Evolutionary conservation across 768 basidiomycete species (phyloP).

Genomic region (Strobilomyces echinocephalus): DNA sequence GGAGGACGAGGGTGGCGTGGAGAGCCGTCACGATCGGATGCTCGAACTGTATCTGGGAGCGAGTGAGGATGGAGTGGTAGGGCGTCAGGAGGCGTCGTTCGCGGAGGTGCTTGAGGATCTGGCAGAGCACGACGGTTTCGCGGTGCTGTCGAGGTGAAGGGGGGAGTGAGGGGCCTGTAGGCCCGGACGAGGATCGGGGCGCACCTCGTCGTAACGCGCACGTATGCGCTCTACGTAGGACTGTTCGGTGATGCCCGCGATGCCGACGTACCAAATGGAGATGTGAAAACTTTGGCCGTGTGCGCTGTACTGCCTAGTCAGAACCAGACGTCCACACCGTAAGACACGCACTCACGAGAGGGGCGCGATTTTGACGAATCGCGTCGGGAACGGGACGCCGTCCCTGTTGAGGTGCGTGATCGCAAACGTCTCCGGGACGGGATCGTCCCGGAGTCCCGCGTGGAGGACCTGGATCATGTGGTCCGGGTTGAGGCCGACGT

Average conservation of each 20-base stretch:
- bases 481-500: slow-evolving; percentile 58
- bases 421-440: slow-evolving; percentile 57
- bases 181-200: slow-evolving; percentile 7
- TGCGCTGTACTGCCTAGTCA: slow-evolving; percentile 39
- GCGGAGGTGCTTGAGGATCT: slow-evolving; percentile 54
- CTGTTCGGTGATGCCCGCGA: slow-evolving; percentile 57
- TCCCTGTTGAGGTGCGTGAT: slow-evolving; percentile 51
- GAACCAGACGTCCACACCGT: not conserved
- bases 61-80: slow-evolving; percentile 32
- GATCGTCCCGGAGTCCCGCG: slow-evolving; percentile 61
- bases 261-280: slow-evolving; percentile 71
- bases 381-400: slow-evolving; percentile 57
- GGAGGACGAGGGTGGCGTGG: slow-evolving; percentile 58
- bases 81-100: slow-evolving; percentile 68
- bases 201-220: slow-evolving; percentile 58
- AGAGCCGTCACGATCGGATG: slow-evolving; percentile 67
- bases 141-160: slow-evolving; percentile 43
- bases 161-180: too few species aligned
- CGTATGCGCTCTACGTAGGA: slow-evolving; percentile 52
- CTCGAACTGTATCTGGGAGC: slow-evolving; percentile 38
- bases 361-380: slow-evolving; percentile 71
- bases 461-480: slow-evolving; percentile 67
- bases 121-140: slow-evolving; percentile 60
- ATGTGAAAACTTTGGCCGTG: slow-evolving; percentile 71
- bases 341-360: slow-evolving; percentile 51